Base-by-base conservation (phyloP, 176 grass and related monocot species). In the Poa annua region DNA sequence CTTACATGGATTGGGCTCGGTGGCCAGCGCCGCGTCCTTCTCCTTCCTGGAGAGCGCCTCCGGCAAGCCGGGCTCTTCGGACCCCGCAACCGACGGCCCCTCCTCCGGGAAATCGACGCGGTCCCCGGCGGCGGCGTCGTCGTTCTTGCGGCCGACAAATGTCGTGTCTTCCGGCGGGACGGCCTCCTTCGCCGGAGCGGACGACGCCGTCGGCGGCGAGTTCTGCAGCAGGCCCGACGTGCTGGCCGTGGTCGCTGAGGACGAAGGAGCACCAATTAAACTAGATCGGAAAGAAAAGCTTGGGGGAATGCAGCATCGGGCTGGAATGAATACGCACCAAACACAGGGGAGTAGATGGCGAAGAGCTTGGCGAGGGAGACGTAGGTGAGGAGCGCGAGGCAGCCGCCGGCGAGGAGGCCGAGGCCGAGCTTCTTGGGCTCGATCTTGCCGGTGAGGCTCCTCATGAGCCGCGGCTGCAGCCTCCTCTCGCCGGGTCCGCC, bases 351-450 rank as follows among this genome's bases (percentile, higher is more conserved):
- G 81, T 94, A 91, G 84, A 94, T 91, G 7, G 92, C 89, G 86
- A 94, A 94, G 67, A 94, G 75, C 83, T 91, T 94, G 70, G 70
- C 70, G 44, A 73, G 70, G 70, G 70, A 73, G 70, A 73, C 70
- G 70, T 73, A 73, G 70, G 70, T 73, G 24, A 73, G 70, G 70
- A 73, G 70, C 22, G 70, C 70, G 44, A 73, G 70, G 70, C 70
- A 73, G 13, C 70, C 25, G 6, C 70, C 70, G 14, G 70, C 70
- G 22, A 73, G 70, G 24, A 73, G 70, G 68, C 92, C 92, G 16
- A 85, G 54, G 22, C 92, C 92, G 65, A 94, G 86, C 79, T 94
- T 94, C 83, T 86, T 94, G 62, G 92, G 89, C 84, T 94, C 92
- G 81, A 94, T 91, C 78, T 89, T 91, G 75, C 81, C 63, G 26